These are phyloP conservation scores for Panicum virgatum DNA, from an alignment of 202 grass and related monocot genomes.

Conservation along the genomic window DNA sequence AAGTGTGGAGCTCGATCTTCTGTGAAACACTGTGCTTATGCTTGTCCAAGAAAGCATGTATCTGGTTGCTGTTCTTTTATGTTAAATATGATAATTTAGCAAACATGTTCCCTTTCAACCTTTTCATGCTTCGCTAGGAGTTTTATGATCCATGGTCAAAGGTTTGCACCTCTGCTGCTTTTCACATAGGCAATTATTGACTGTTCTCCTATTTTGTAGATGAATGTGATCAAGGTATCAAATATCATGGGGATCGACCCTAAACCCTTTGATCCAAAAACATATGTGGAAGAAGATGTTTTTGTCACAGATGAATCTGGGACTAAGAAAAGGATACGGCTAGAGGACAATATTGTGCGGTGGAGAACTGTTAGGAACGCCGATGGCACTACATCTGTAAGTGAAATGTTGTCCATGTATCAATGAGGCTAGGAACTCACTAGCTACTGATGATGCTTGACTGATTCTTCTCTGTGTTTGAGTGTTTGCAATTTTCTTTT, in stretches of 20 bases:
- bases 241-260: slow-evolving; percentile 98
- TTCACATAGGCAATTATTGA: neutral
- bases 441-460: slow-evolving; percentile 15
- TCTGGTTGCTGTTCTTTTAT: neutral
- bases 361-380: slow-evolving; percentile 84
- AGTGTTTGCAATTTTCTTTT: neutral
- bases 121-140: slow-evolving; percentile 7
- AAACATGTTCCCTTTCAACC: neutral
- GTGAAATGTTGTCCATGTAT: slow-evolving; percentile 43
- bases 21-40: neutral
- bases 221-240: slow-evolving; percentile 98
- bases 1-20: neutral
- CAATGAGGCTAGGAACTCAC: slow-evolving; percentile 15
- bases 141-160: neutral
- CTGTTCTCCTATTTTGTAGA: slow-evolving; percentile 63
- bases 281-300: slow-evolving; percentile 87
- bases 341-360: slow-evolving; percentile 94
- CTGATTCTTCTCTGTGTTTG: slow-evolving; percentile 3
- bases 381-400: slow-evolving; percentile 85
- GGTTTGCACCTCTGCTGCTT: neutral
- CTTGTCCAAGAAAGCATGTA: neutral
- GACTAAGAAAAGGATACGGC: slow-evolving; percentile 80
- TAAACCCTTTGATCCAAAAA: slow-evolving; percentile 90
- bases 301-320: slow-evolving; percentile 91
- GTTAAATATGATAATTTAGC: neutral